phyloP scores from a whole-genome alignment of 192 early-diverging fungal genomes.

The Podila epicladia region DNA sequence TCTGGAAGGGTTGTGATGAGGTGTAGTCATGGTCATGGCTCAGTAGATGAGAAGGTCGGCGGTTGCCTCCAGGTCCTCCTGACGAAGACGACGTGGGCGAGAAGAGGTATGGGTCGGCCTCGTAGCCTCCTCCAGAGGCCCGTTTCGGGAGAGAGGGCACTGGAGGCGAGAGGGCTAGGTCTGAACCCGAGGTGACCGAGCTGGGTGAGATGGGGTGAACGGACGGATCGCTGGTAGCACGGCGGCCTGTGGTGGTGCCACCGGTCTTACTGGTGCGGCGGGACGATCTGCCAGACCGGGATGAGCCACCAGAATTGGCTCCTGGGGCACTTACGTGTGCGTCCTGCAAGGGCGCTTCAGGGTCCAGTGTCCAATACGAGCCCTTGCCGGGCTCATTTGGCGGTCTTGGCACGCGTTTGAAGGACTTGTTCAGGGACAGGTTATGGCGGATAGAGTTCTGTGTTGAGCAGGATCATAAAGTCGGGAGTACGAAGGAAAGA shows the following conservation, averaged over 20 bases:
- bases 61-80: background rate
- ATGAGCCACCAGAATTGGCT: background rate
- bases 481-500: background rate
- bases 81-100: background rate
- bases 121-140: background rate
- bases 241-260: background rate
- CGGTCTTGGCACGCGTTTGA: conserved; percentile 79
- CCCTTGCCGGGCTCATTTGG: conserved; percentile 29
- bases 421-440: conserved; percentile 84
- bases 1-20: background rate
- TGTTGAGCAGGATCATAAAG: background rate
- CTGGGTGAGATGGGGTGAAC: background rate
- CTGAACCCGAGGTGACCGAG: background rate
- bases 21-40: conserved; percentile 6
- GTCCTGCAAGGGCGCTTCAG: background rate
- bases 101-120: conserved; percentile 1
- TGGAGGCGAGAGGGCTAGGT: background rate
- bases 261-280: background rate
- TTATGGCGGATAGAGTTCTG: conserved; percentile 92
- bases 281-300: background rate
- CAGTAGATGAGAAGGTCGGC: background rate
- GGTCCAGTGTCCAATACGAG: conserved; percentile 2
- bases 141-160: background rate
- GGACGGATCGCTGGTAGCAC: background rate
- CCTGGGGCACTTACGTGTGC: background rate